Percentiles rank a stretch among this genome's conserved stretches.
phyloP scores from a whole-genome alignment of 2,329 filamentous ascomycete genomes.

The Dothistroma pini region DNA sequence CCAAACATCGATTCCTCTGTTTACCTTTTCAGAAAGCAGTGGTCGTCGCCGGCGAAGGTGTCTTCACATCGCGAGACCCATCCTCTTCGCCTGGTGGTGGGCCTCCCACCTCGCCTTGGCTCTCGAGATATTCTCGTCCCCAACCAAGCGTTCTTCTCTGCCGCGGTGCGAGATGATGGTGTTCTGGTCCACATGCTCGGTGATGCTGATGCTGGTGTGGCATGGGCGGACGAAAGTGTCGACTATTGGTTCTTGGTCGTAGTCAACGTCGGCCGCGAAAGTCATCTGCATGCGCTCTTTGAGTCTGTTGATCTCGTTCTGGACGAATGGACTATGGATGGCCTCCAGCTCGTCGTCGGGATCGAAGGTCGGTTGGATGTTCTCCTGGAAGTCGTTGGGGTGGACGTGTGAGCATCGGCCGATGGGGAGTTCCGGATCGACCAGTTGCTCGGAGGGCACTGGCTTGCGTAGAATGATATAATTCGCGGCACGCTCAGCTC shows the following conservation, averaged over 20 bases:
- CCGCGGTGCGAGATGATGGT: conserved; percentile 2
- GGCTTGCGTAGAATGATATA: background rate
- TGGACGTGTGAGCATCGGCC: too few species aligned
- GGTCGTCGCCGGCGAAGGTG: background rate
- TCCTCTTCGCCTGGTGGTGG: background rate
- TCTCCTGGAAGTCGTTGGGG: too few species aligned
- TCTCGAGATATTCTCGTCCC: background rate
- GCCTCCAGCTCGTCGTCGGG: background rate
- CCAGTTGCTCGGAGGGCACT: background rate
- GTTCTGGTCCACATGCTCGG: background rate
- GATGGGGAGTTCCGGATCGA: too few species aligned
- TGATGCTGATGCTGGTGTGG: conserved; percentile 4
- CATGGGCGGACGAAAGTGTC: conserved; percentile 1
- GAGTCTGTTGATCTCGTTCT: background rate
- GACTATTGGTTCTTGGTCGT: background rate
- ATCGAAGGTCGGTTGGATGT: too few species aligned
- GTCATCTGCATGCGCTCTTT: background rate
- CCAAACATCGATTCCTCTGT: too few species aligned
- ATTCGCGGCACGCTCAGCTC: background rate
- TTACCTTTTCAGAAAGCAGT: too few species aligned
- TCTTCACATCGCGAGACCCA: background rate
- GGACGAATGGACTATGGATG: background rate
- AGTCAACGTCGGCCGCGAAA: background rate
- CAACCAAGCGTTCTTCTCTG: background rate
- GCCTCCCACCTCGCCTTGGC: background rate